A percentile compares a stretch with the other conserved stretches of the same genome.
phyloP scores from a whole-genome alignment of 2,329 filamentous ascomycete species.

The Aureobasidium sp. region DNA sequence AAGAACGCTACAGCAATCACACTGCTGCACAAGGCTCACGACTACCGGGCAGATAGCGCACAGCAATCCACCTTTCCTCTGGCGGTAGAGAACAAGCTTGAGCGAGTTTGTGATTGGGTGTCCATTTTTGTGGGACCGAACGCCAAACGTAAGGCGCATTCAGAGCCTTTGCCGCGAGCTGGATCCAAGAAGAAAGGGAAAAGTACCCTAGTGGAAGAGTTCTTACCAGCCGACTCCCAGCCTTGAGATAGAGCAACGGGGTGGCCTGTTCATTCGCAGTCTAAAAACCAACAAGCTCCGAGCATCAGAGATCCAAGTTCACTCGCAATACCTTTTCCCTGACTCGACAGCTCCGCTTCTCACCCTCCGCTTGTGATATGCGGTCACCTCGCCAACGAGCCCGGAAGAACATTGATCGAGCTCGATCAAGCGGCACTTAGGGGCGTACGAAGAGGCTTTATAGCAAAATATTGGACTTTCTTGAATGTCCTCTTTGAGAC shows the following conservation, averaged over 20 bases:
- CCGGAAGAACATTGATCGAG: too few relatives aligned
- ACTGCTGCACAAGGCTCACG: constrained; percentile 14
- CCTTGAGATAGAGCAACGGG: background rate
- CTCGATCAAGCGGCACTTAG: too few relatives aligned
- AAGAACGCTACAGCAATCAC: constrained; percentile 55
- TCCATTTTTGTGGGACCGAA: constrained; percentile 15
- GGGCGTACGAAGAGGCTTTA: too few relatives aligned
- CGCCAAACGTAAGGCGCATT: constrained; percentile 1
- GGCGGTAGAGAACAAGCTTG: constrained; percentile 12
- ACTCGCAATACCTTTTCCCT: too few relatives aligned
- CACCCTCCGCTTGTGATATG: too few relatives aligned
- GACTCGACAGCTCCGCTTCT: too few relatives aligned
- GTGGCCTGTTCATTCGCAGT: background rate
- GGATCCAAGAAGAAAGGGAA: background rate
- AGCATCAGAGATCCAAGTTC: too few relatives aligned
- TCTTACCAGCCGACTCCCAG: constrained; percentile 15
- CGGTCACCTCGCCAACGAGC: too few relatives aligned
- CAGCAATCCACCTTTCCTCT: background rate
- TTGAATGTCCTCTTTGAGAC: too few relatives aligned
- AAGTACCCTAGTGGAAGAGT: background rate
- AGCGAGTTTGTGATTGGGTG: constrained; percentile 18
- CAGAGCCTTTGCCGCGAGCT: background rate
- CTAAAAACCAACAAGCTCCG: background rate
- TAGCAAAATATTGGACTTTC: too few relatives aligned
- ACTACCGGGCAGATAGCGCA: background rate